These are phyloP conservation scores for Metschnikowia noctiluminum DNA, from an alignment of 805 yeast genomes.

Conservation along the genomic window DNA sequence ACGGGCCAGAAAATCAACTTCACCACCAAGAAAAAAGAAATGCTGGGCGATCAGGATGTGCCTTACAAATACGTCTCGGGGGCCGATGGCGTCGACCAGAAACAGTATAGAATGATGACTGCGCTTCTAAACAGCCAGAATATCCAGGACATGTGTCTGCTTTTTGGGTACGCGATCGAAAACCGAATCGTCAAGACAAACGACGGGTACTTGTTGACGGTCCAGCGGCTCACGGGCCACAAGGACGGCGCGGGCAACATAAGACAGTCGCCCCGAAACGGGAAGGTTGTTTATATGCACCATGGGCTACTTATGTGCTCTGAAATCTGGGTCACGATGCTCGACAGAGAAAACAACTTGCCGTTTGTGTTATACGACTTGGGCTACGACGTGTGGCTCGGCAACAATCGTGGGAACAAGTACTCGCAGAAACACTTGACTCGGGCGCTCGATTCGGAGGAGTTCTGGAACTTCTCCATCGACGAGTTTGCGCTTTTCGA, in stretches of 20 bases:
- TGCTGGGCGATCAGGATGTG: constrained; percentile 11
- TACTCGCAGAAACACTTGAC: constrained; percentile 77
- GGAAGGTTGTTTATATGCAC: constrained; percentile 72
- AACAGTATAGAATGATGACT: constrained; percentile 29
- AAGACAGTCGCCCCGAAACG: constrained; percentile 14
- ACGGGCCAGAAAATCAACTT: constrained; percentile 28
- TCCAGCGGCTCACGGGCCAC: constrained; percentile 59
- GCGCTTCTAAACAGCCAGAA: constrained; percentile 45
- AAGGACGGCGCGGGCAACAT: constrained; percentile 3
- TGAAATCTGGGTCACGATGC: constrained; percentile 64
- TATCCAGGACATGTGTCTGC: constrained; percentile 61
- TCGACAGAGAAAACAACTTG: constrained; percentile 40
- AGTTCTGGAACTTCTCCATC: constrained; percentile 85
- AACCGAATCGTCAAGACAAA: constrained; percentile 73
- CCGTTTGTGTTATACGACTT: constrained; percentile 75
- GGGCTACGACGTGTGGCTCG: constrained; percentile 94
- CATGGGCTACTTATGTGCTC: constrained; percentile 90
- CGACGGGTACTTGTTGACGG: constrained; percentile 72
- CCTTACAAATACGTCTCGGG: constrained; percentile 24
- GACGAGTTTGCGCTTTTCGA: constrained; percentile 91
- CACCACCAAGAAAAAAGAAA: constrained; percentile 13
- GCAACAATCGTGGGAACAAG: constrained; percentile 90
- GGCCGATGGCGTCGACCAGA: constrained; percentile 17
- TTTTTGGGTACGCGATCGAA: constrained; percentile 70
- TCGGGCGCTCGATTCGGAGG: constrained; percentile 30